Percentiles rank a stretch among this genome's conserved stretches.
phyloP scores from a whole-genome alignment of 176 grass and related monocot genomes.

The Sorghum bicolor region DNA sequence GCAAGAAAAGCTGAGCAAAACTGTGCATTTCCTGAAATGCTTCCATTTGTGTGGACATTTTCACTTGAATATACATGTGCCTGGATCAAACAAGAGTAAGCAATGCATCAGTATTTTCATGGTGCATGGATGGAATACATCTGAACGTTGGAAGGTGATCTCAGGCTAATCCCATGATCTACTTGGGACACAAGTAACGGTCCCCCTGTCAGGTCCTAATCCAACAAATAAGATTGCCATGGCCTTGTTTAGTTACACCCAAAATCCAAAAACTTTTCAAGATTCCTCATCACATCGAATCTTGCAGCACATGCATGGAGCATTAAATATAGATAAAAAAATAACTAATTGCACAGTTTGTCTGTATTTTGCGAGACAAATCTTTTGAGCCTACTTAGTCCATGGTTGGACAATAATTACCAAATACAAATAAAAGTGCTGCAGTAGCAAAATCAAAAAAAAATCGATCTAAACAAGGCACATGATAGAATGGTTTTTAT shows the following conservation, averaged over 20 bases:
- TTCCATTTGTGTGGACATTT: constrained; percentile 55
- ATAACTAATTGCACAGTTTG: too few relatives aligned
- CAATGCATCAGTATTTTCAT: constrained; percentile 22
- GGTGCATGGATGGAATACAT: constrained; percentile 1
- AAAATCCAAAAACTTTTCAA: too few relatives aligned
- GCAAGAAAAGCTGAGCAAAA: constrained; percentile 96
- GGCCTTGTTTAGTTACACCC: too few relatives aligned
- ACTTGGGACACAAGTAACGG: not conserved
- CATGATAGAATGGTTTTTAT: not conserved
- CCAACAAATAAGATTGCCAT: not conserved
- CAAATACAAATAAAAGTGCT: too few relatives aligned
- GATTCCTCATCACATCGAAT: too few relatives aligned
- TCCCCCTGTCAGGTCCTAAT: not conserved
- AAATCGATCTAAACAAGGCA: too few relatives aligned
- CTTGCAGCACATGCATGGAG: too few relatives aligned
- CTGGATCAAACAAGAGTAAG: constrained; percentile 51
- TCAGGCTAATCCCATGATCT: not conserved
- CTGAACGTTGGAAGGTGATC: not conserved
- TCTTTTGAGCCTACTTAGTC: too few relatives aligned
- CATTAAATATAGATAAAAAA: too few relatives aligned
- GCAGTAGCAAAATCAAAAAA: too few relatives aligned
- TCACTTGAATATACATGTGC: constrained; percentile 85
- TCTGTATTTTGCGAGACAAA: too few relatives aligned
- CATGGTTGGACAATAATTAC: too few relatives aligned
- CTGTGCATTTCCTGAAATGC: constrained; percentile 42